Conservation (phyloP, 495 filamentous ascomycete genomes). For the Schizothecium vesticola region DNA sequence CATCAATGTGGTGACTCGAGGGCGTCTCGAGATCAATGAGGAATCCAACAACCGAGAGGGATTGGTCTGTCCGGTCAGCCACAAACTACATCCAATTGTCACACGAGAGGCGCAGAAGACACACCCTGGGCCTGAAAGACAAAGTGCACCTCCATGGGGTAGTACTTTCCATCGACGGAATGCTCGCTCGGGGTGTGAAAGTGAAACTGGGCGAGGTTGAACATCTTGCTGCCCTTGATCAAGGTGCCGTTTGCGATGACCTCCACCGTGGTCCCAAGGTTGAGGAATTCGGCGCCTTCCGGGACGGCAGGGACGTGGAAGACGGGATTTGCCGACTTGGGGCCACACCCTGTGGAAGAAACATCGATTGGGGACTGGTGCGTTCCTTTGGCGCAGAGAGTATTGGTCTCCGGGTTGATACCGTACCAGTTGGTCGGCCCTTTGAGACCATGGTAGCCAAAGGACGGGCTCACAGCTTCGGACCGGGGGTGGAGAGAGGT, state of each 20-base stretch:
- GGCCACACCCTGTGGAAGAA: not conserved
- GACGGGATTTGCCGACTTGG: not conserved
- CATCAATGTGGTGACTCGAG: not conserved
- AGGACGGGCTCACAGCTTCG: not conserved
- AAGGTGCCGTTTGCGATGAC: constrained; percentile 8
- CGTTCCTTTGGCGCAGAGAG: not conserved
- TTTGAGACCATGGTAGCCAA: constrained; percentile 2
- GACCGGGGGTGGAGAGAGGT: not conserved
- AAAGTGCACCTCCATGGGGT: constrained; percentile 11
- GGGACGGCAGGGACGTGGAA: not conserved
- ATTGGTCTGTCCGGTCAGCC: not conserved
- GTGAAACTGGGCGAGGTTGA: constrained; percentile 8
- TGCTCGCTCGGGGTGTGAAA: constrained; percentile 10
- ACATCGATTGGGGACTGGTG: constrained; percentile 10
- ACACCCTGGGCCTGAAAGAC: constrained; percentile 7
- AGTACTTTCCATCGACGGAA: constrained; percentile 4
- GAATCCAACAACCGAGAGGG: constrained; percentile 3
- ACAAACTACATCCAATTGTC: not conserved
- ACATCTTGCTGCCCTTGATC: constrained; percentile 1
- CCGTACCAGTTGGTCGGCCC: constrained; percentile 1
- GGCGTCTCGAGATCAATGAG: not conserved
- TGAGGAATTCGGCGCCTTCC: constrained; percentile 6
- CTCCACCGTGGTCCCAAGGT: constrained; percentile 9
- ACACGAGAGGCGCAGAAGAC: not conserved
- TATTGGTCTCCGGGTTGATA: not conserved